A percentile compares a stretch with the other conserved stretches of the same genome.
Conservation (phyloP, 441 rosid species). For the Kokia cookei region DNA sequence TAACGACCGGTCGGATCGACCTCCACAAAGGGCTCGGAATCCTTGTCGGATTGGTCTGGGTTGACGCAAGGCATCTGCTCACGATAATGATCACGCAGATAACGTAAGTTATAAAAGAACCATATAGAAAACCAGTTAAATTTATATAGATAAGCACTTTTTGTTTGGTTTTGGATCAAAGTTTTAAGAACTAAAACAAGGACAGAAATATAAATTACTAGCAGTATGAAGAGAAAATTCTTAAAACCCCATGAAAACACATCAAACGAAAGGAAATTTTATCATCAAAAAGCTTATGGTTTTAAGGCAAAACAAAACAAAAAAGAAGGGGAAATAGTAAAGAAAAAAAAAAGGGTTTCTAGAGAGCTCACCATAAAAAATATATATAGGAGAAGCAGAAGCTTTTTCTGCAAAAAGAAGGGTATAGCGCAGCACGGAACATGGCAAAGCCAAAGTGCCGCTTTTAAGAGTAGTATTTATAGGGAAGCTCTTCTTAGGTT, state of each 20-base stretch:
- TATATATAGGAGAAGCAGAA: constrained; percentile 1
- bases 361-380: neutral
- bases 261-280: neutral
- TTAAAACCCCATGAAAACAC: neutral
- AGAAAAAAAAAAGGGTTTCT: neutral
- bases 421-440: neutral
- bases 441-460: neutral
- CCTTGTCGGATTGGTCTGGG: constrained; percentile 34
- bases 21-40: constrained; percentile 53
- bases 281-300: neutral
- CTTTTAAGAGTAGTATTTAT: constrained; percentile 9
- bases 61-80: constrained; percentile 40
- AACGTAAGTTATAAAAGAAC: neutral
- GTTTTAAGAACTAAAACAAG: neutral
- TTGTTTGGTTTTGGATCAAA: neutral
- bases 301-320: neutral
- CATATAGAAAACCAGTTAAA: neutral
- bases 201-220: neutral
- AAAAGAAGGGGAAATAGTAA: neutral
- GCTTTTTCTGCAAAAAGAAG: neutral
- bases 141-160: no score
- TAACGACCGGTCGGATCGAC: constrained; percentile 59
- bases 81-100: neutral
- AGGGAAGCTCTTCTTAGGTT: neutral
- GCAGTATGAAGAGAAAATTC: neutral